Base-by-base conservation (phyloP, 2,329 filamentous ascomycete species). In the Xylariomycetidae sp. region DNA sequence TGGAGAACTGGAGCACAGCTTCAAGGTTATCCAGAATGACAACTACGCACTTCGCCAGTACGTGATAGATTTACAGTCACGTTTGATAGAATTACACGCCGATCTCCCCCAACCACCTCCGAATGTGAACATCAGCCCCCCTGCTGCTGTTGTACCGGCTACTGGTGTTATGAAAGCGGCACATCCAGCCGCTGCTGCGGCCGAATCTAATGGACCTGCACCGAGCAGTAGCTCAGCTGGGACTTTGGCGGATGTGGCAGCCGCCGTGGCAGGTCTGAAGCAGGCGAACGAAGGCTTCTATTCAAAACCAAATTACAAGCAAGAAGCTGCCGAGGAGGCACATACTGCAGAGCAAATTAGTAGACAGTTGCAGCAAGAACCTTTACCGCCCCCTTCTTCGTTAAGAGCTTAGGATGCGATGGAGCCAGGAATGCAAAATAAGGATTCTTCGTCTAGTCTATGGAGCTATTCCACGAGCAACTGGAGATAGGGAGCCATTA, bases 1-100 rank as follows among this genome's bases (percentile, higher is more conserved):
- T 46, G 74, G 78, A 48, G 73, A 79, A 13, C 77, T 95, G 61
- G 85, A 88, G 46, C 76, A 85, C 42, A 78, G 76, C 36, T 88
- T 78, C 62, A 92, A 94, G 59, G 67, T 73, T n/a, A 66, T 94
- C 16, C 87, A 95, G 56, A 71, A 77, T 17, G 90, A 98, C 59
- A 95, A 96, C 63, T 92, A 89, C 57, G 80, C 85, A 42, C 70
- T 98, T 26, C 82, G 89, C 48, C 88, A 96, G 58, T 97, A 97
- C 63, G 84, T 96, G 47, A 83, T 96, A 55, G 85, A 84, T 49
- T 72, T 98, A 12, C 92, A 98, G 60, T 84, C 85, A 5, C 81
- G 87, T 25, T 73, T 97, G 22, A 72, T 96, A 40, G 89, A 96
- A 48, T 75, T 80, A 3, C 81, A 88, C 50, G 83, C 85, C 53